A percentile compares a stretch with the other conserved stretches of the same genome.
Evolutionary conservation across 257 asterid genomes (phyloP).

Genomic region (Ophiorrhiza pumila): DNA sequence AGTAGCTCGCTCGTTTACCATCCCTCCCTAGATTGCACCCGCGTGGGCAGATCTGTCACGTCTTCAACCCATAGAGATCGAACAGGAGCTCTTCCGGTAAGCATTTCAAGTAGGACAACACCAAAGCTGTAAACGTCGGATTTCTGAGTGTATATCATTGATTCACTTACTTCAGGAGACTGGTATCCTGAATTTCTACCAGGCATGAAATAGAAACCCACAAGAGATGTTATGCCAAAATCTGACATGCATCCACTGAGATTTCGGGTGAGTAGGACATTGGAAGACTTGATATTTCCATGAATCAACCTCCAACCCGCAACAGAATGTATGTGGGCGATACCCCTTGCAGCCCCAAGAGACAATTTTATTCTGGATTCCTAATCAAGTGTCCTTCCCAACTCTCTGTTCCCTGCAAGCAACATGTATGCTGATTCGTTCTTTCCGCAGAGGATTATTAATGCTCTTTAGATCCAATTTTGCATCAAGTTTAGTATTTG

Average conservation of each 20-base stretch:
- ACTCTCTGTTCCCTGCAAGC: constrained; percentile 46
- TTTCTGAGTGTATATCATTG: constrained; percentile 69
- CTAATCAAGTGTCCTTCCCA: constrained; percentile 76
- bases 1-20: too few relatives aligned
- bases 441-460: neutral
- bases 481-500: too few relatives aligned
- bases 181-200: constrained; percentile 73
- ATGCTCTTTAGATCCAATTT: too few relatives aligned
- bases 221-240: constrained; percentile 69
- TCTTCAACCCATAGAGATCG: constrained; percentile 71
- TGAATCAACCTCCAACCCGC: constrained; percentile 82
- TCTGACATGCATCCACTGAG: constrained; percentile 67
- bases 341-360: constrained; percentile 82
- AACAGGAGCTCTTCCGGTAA: constrained; percentile 73
- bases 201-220: constrained; percentile 56
- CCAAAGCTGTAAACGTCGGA: constrained; percentile 96
- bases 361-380: constrained; percentile 67
- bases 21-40: constrained; percentile 99
- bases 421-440: constrained; percentile 1
- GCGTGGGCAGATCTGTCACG: constrained; percentile 71
- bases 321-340: constrained; percentile 58
- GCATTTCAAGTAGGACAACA: constrained; percentile 82
- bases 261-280: constrained; percentile 70
- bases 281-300: constrained; percentile 83
- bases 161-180: constrained; percentile 73